Base-by-base conservation (phyloP, 2,329 filamentous ascomycete species). In the Arthroderma uncinatum region DNA sequence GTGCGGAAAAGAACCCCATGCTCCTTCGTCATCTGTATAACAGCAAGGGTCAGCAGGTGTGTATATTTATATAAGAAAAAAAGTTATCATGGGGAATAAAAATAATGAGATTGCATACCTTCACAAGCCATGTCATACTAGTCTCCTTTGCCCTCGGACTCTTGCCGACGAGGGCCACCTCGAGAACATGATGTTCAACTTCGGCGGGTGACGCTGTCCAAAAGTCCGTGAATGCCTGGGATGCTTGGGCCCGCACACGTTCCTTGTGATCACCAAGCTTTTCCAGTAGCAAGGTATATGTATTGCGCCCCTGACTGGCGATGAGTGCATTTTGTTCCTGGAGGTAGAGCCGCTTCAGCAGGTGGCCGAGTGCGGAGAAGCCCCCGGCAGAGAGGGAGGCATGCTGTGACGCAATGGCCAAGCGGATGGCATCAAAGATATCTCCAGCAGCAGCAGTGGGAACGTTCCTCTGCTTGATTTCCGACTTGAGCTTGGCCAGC, bases 381-480 rank as follows among this genome's bases (percentile, higher is more conserved):
- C 88, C 90, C 55, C 89, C 87, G 58, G 87, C 86, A 62, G 86
- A 83, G 60, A 95, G 83, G 34, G 82, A 81, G 44, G 85, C 85
- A 66, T 94, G 87, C 65, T 87, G 85, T 42, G 88, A 87, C 56
- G 79, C 76, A 63, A 92, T 86, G 59, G 89, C 87, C 55, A 83
- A 75, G 61, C 86, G 85, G 66, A 94, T 78, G 62, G 85, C 87
- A 60, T 96, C 89, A 73, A 95, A 94, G 62, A 95, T 82, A 58
- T 82, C 78, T 25, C 82, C 74, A 64, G 94, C 81, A 65, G 80
- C 80, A 40, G 64, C 62, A 34, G 94, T 89, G 60, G 89, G 89
- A 48, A 95, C 88, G 75, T 90, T 90, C 69, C 87, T 86, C 72
- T 95, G 90, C 72, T 95, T 95, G 78, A 95, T 95, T 70, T 84